phyloP scores from a whole-genome alignment of 78 protist genomes.

The Dictyostelium brefeldianum region DNA sequence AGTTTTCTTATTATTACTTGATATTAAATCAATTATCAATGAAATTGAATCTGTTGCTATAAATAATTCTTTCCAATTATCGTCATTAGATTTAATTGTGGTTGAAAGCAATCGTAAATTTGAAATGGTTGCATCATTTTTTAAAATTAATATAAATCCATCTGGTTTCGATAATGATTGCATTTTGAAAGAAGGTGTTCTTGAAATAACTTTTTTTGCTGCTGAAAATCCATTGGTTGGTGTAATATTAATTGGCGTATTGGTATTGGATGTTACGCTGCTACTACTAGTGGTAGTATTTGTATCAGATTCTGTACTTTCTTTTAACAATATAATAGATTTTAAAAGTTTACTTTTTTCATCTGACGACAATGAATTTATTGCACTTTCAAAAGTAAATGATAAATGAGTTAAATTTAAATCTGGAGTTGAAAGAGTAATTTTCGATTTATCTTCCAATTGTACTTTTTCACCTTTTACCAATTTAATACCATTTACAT shows the following conservation, averaged over 20 bases:
- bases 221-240: neutral
- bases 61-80: neutral
- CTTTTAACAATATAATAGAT: neutral
- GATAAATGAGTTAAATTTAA: neutral
- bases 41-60: constrained; percentile 11
- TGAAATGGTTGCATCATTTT: constrained; percentile 21
- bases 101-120: neutral
- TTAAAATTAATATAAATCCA: neutral
- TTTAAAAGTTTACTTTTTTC: neutral
- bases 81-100: neutral
- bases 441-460: constrained; percentile 36
- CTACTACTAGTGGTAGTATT: neutral
- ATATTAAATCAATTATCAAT: constrained; percentile 1
- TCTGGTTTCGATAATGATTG: constrained; percentile 12
- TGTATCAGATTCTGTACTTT: neutral
- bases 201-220: neutral
- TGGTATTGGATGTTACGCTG: neutral
- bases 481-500: neutral
- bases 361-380: neutral
- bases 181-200: neutral
- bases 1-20: constrained; percentile 12
- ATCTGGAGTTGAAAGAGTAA: neutral
- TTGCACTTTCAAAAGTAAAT: constrained; percentile 9
- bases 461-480: neutral
- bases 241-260: neutral